Evolutionary conservation across 2,329 filamentous ascomycete genomes (phyloP).

Genomic region (Fusarium tricinctum): DNA sequence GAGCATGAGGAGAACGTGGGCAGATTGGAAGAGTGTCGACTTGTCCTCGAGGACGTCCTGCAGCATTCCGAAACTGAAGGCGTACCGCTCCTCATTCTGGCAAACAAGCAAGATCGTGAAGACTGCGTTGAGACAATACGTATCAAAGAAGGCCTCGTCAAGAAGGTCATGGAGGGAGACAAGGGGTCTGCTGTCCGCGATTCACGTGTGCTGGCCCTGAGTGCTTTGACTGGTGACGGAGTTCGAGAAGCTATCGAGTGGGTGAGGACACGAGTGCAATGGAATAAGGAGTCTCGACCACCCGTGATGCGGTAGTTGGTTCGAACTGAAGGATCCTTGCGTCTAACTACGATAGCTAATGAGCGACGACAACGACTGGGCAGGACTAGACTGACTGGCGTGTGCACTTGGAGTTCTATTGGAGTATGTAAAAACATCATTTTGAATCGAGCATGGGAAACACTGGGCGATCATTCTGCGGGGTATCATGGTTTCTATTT

Average conservation of each 20-base stretch:
- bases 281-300: constrained; percentile 94
- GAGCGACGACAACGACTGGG: constrained; percentile 34
- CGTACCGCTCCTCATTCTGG: constrained; percentile 90
- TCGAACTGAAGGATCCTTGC: constrained; percentile 1
- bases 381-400: constrained; percentile 28
- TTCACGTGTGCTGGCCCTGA: constrained; percentile 90
- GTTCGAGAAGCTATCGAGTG: constrained; percentile 98
- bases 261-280: constrained; percentile 90
- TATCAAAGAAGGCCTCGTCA: constrained; percentile 96
- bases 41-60: constrained; percentile 91
- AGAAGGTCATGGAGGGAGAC: constrained; percentile 95
- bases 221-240: constrained; percentile 88
- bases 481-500: constrained; percentile 52
- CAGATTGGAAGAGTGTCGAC: constrained; percentile 86
- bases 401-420: constrained; percentile 37
- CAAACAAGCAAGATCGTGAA: constrained; percentile 98
- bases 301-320: constrained; percentile 89
- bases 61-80: constrained; percentile 90
- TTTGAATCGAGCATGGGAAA: constrained; percentile 29
- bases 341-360: constrained; percentile 31
- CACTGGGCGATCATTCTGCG: constrained; percentile 30
- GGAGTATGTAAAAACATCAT: constrained; percentile 35
- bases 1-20: constrained; percentile 65
- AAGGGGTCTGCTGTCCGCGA: constrained; percentile 89
- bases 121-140: constrained; percentile 97